A percentile compares a stretch with the other conserved stretches of the same genome.
Conservation (phyloP, 148 eudicot genomes). For the Rhododendron ovatum region DNA sequence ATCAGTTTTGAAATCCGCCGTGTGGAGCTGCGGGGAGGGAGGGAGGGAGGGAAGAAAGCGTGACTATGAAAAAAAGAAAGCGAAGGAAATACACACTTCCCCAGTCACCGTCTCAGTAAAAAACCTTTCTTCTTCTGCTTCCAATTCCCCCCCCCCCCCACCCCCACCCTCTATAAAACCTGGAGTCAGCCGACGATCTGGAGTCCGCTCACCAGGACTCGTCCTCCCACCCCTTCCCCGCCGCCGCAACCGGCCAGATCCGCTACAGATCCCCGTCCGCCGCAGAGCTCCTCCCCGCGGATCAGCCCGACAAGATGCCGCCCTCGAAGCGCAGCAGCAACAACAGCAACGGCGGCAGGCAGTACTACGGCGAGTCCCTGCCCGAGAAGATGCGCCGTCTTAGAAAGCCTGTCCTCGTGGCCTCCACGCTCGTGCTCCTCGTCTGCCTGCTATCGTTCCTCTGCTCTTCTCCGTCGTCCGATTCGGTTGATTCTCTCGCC, state of each 20-base stretch:
- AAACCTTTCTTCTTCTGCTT: not conserved
- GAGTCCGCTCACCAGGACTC: conserved; percentile 42
- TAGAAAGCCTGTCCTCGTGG: conserved; percentile 47
- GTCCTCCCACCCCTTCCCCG: conserved; percentile 21
- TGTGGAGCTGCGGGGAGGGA: not conserved
- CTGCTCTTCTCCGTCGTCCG: conserved; percentile 13
- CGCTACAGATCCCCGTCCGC: conserved; percentile 91
- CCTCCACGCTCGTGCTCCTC: conserved; percentile 58
- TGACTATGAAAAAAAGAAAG: not conserved
- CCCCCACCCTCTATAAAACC: not conserved
- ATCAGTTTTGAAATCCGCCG: not conserved
- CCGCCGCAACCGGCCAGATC: conserved; percentile 69
- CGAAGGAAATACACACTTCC: not conserved
- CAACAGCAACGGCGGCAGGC: conserved; percentile 12
- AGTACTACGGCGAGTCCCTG: conserved; percentile 35
- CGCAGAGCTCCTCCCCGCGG: conserved; percentile 49
- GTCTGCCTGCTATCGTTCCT: conserved; percentile 53
- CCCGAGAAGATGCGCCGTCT: conserved; percentile 51
- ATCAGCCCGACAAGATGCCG: conserved; percentile 43
- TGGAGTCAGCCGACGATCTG: conserved; percentile 26
- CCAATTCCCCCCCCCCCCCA: not conserved
- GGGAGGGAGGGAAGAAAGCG: not conserved
- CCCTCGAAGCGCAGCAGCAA: conserved; percentile 28
- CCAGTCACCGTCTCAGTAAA: not conserved
- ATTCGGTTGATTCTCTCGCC: conserved; percentile 8